These are phyloP conservation scores for Pythium chondricola DNA, from an alignment of 352 stramenopile species.

Conservation along the genomic window DNA sequence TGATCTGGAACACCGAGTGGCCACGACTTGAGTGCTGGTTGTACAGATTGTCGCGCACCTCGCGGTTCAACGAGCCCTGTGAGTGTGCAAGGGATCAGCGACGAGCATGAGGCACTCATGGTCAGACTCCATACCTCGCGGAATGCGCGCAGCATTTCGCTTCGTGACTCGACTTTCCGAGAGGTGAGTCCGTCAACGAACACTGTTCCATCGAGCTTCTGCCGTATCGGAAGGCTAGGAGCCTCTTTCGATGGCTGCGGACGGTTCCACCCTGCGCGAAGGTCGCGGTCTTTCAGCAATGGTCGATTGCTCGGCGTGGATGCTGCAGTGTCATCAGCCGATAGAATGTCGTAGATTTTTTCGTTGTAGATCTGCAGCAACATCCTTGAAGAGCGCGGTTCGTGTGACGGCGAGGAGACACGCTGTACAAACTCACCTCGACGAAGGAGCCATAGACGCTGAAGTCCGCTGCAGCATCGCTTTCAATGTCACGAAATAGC, in stretches of 20 bases:
- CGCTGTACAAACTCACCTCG: slow-evolving; percentile 33
- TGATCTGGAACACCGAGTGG: slow-evolving; percentile 71
- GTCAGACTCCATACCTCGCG: slow-evolving; percentile 30
- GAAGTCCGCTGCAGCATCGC: slow-evolving; percentile 24
- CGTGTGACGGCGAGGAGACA: too few relatives aligned
- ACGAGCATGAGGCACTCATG: background rate
- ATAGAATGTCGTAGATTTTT: slow-evolving; percentile 69
- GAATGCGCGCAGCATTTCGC: slow-evolving; percentile 55
- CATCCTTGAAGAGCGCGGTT: too few relatives aligned
- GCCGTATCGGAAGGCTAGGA: slow-evolving; percentile 44
- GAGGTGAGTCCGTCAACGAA: slow-evolving; percentile 69
- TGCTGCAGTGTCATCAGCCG: slow-evolving; percentile 12
- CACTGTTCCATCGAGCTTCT: slow-evolving; percentile 59
- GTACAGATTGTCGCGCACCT: slow-evolving; percentile 70
- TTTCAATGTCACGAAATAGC: slow-evolving; percentile 38
- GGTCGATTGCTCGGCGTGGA: too few relatives aligned
- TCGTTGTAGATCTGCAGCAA: slow-evolving; percentile 66
- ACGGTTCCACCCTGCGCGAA: slow-evolving; percentile 53
- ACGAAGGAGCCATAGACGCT: slow-evolving; percentile 60
- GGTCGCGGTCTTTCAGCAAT: slow-evolving; percentile 1
- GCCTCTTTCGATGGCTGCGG: slow-evolving; percentile 36
- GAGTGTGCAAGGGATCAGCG: background rate
- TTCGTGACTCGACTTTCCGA: slow-evolving; percentile 29
- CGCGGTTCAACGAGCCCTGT: slow-evolving; percentile 55
- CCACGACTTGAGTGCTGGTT: slow-evolving; percentile 65